Base-by-base conservation (phyloP, 495 filamentous ascomycete genomes). In the Pseudevernia furfuracea region DNA sequence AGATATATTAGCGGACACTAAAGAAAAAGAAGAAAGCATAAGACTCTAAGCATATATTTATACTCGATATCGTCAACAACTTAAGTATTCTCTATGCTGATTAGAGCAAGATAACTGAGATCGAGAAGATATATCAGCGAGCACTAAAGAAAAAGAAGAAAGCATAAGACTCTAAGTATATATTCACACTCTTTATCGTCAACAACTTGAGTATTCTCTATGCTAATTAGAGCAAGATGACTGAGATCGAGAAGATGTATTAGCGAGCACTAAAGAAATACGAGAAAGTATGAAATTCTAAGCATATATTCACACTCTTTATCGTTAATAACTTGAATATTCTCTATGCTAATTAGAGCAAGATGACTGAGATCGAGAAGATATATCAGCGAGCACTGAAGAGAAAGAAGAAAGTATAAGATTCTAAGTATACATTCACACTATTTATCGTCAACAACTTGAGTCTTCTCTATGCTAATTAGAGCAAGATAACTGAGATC, bases 401-500 rank as follows among this genome's bases (percentile, higher is more conserved):
- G 68, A 30, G 57, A 53, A 57, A 36, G 52, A 57, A 60, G 48
- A 67, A 69, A 53, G 38, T 39, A 67, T 55, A 41, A 17, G 59
- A 41, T 21, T n/a, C 39, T 25, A 23, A 61, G 14, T 41, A 61
- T 61, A 34, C 25, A n/a, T 46, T 23, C 59, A 48, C 59, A 28
- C 41, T 46, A 8, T 0, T 62, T 30, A 76, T 67, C 53, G 66
- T 75, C 58, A 70, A 75, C 60, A 76, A 77, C 68, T 69, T 81
- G 70, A 70, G 72, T 0, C 34, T 0, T 63, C 72, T 81, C 63
- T 81, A 74, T 60, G 0, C 0, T 0, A 30, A 71, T 59, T 74
- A 78, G 64, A 73, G 74, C 32, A 77, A 76, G 69, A 14, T 62
- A 6, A 44, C 19, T 25, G 43, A 60, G 60, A 67, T 58, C 15